Base-by-base conservation (phyloP, 371 early-diverging fungal species). In the Umbelopsis sp. region DNA sequence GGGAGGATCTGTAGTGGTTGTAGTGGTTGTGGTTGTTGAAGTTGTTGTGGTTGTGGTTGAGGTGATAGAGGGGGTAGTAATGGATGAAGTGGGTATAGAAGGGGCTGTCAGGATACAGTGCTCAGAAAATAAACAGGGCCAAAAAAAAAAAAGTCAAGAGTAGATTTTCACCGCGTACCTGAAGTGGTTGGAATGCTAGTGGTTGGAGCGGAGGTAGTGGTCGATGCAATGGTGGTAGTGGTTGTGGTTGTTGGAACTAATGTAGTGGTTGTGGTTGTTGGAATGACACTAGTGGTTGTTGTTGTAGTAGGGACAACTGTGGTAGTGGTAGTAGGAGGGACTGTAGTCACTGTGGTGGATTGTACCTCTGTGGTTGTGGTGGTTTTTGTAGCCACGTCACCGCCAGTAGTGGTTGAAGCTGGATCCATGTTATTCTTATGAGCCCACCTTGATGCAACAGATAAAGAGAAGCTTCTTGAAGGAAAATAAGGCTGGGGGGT, bases 91-190 rank as follows among this genome's bases (percentile, higher is more conserved):
- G 18, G 25, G 29, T 18, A 29, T 25, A 11, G 57, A 57, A 57
- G 57, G 29, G 35, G 14, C 57, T 57, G 57, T 57, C 57, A 57
- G 57, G 35, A 35, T 57, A 32, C 37, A 57, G 57, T 57, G 14
- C 14, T 57, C 57, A 57, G 35, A 35, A 29, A 18, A 35, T 7
- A 25, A 8, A 35, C 29, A 11, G 4, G 3, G 29, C 8, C 8
- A 18, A 35, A 22, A 4, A 52, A 52, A 52, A 11, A 52, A 4
- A 29, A 7, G 4, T 48, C 29, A 57, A 18, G 18, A 24, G 57
- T 57, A 35, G 41, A 41, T 41, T 10, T 41, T 41, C 41, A 41
- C 41, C 18, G 18, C 18, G 25, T 57, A 57, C 57, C 57, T 57
- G 57, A 35, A 35, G 57, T 57, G 18, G 16, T 18, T 35, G 57